phyloP scores from a whole-genome alignment of 2,329 filamentous ascomycete species.

The Exophiala aquamarina region DNA sequence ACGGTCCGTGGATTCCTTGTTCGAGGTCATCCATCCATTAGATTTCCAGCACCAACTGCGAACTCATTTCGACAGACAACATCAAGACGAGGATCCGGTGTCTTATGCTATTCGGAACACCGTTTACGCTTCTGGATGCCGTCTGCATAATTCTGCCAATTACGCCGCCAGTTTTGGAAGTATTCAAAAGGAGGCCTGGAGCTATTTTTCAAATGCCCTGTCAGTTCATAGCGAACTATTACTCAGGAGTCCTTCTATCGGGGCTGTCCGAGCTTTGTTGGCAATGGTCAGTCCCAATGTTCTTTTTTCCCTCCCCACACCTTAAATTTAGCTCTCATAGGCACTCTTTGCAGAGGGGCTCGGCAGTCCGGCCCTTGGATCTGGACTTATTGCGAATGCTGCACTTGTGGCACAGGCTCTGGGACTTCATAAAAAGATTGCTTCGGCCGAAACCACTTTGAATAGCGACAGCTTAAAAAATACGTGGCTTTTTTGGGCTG shows the following conservation, averaged over 20 bases:
- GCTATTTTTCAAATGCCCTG: conserved; percentile 6
- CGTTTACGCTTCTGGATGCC: conserved; percentile 6
- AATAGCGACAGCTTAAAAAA: neutral
- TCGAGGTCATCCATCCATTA: neutral
- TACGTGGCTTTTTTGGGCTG: neutral
- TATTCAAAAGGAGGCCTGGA: conserved; percentile 6
- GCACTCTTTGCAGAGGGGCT: conserved; percentile 1
- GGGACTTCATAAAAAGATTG: neutral
- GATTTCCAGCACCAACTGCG: neutral
- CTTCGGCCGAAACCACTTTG: neutral
- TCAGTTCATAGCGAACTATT: conserved; percentile 6
- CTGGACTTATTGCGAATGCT: neutral
- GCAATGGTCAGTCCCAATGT: neutral
- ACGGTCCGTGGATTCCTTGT: neutral
- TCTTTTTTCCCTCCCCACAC: neutral
- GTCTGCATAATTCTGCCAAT: conserved; percentile 2
- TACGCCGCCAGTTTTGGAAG: neutral
- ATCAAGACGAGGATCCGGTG: conserved; percentile 1
- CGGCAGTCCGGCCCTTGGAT: neutral
- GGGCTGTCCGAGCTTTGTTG: conserved; percentile 1
- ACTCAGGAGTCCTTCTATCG: conserved; percentile 1
- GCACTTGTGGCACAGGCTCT: neutral
- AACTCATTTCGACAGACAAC: neutral
- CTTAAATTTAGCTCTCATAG: neutral
- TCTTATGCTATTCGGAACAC: conserved; percentile 4